phyloP scores from a whole-genome alignment of 345 rosid genomes.

The Noccaea bulbosa region DNA sequence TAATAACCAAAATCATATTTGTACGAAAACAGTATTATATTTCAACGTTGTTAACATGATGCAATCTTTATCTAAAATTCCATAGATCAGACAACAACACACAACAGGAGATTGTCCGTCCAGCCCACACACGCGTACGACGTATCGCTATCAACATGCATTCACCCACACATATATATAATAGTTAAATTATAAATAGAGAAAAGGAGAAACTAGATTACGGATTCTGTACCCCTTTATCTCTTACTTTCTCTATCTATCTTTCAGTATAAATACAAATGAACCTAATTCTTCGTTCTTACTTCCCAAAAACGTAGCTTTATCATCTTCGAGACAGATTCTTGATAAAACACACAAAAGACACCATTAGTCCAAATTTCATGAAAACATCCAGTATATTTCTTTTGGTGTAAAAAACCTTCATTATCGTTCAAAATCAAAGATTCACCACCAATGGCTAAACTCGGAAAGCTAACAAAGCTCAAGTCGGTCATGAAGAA shows the following conservation, averaged over 20 bases:
- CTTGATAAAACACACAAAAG: background rate
- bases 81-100: constrained; percentile 23
- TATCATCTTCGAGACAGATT: constrained; percentile 12
- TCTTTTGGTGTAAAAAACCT: background rate
- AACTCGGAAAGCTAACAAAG: constrained; percentile 75
- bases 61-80: constrained; percentile 22
- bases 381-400: background rate
- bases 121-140: constrained; percentile 19
- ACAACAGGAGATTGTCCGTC: constrained; percentile 20
- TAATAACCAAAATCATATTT: background rate
- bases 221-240: constrained; percentile 30
- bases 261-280: constrained; percentile 39
- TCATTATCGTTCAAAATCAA: background rate
- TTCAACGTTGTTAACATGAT: constrained; percentile 9
- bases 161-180: background rate
- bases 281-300: constrained; percentile 38
- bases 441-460: constrained; percentile 51
- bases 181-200: background rate
- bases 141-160: constrained; percentile 36
- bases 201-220: constrained; percentile 25
- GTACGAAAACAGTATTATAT: background rate
- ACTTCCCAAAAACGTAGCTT: constrained; percentile 27
- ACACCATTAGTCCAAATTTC: background rate
- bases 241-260: constrained; percentile 32
- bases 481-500: constrained; percentile 83